Percentiles rank a stretch among this genome's conserved stretches.
These are phyloP conservation scores for Phytopythium sindhum DNA, from an alignment of 352 stramenopile genomes.

Conservation along the genomic window DNA sequence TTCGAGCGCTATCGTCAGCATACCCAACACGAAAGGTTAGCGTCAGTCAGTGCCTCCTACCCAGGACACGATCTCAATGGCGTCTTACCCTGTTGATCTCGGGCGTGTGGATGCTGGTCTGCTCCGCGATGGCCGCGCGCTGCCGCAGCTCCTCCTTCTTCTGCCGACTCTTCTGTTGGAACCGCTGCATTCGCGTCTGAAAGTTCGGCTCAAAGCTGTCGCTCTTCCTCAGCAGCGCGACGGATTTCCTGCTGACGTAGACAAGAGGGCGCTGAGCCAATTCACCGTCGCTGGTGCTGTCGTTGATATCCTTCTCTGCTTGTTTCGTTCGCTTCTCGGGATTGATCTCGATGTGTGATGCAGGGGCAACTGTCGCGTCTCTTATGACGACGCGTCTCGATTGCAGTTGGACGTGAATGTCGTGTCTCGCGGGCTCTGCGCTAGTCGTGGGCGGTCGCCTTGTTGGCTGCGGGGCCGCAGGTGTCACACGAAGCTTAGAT, in stretches of 20 bases:
- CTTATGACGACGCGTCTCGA: neutral
- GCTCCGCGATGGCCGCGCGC: slow-evolving; percentile 26
- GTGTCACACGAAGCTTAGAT: neutral
- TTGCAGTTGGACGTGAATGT: neutral
- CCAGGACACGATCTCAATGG: slow-evolving; percentile 4
- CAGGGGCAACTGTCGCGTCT: neutral
- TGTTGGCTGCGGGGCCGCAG: neutral
- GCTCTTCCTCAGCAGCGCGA: slow-evolving; percentile 39
- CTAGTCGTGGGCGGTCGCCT: neutral
- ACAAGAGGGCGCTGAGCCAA: neutral
- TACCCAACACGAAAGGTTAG: neutral
- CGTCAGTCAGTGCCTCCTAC: neutral
- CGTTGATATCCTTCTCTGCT: neutral
- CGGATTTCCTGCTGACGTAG: slow-evolving; percentile 26
- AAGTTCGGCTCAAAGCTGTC: slow-evolving; percentile 58
- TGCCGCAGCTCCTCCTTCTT: slow-evolving; percentile 49
- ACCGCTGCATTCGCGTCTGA: slow-evolving; percentile 53
- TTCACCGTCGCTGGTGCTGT: neutral
- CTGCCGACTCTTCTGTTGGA: slow-evolving; percentile 38
- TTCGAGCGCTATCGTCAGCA: slow-evolving; percentile 44
- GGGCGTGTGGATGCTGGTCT: slow-evolving; percentile 26
- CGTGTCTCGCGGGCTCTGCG: neutral
- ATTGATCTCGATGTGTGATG: neutral
- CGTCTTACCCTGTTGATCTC: slow-evolving; percentile 51
- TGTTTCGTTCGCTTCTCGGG: neutral